Evolutionary conservation across 768 basidiomycete species (phyloP).

Genomic region (Rhodotorula paludigena): DNA sequence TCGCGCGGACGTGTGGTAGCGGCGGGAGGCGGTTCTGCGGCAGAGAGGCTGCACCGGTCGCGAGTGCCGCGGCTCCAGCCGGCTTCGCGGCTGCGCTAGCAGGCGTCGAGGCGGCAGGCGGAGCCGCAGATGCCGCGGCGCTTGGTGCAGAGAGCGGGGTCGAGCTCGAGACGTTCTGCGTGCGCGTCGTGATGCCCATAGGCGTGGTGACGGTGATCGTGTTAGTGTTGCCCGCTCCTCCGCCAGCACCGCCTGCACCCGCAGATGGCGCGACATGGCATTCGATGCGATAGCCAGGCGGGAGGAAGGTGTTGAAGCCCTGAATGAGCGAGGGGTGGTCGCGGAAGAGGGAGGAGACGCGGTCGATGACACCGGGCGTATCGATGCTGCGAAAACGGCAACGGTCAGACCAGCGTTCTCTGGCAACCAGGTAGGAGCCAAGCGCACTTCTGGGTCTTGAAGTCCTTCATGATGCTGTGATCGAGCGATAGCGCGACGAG

Average conservation of each 20-base stretch:
- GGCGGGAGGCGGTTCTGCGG: conserved; percentile 17
- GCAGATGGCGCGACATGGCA: conserved; percentile 41
- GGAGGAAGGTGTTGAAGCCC: conserved; percentile 96
- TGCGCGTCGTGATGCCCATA: conserved; percentile 44
- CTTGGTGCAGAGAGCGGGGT: neutral
- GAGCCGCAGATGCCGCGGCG: neutral
- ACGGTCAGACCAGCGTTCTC: no score
- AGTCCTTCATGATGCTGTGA: conserved; percentile 86
- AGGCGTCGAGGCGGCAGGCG: neutral
- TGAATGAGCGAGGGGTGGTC: conserved; percentile 87
- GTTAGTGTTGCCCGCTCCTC: conserved; percentile 19
- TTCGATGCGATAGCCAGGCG: conserved; percentile 88
- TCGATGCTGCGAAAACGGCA: conserved; percentile 65
- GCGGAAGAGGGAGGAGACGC: conserved; percentile 85
- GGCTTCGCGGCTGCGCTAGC: neutral
- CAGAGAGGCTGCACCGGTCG: neutral
- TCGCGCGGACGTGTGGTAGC: neutral
- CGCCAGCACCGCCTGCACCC: neutral
- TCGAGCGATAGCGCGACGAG: neutral
- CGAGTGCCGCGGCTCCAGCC: neutral
- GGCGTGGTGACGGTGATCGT: conserved; percentile 49
- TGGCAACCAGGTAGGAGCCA: no score
- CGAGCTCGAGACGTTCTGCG: conserved; percentile 31
- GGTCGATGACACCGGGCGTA: conserved; percentile 93
- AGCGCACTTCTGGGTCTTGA: conserved; percentile 71